Conservation (phyloP, 306 rosid species). For the Ceratonia siliqua region DNA sequence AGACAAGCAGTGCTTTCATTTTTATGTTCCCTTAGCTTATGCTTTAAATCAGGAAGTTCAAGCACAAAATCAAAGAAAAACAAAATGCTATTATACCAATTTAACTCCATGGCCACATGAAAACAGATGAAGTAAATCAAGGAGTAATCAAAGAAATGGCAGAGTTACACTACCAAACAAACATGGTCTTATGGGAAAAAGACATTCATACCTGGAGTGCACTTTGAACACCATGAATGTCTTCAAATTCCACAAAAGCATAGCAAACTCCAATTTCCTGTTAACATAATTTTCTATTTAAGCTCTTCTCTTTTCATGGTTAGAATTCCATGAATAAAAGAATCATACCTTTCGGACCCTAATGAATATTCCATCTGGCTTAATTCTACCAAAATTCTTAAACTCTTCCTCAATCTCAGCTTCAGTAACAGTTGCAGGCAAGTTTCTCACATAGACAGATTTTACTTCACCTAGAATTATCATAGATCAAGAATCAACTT, state of each 20-base stretch:
- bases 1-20: neutral
- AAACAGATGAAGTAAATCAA: constrained; percentile 11
- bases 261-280: constrained; percentile 98
- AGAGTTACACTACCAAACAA: constrained; percentile 4
- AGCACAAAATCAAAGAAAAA: neutral
- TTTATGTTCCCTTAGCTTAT: neutral
- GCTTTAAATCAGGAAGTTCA: neutral
- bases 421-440: constrained; percentile 80
- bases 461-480: constrained; percentile 73
- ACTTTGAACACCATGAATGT: constrained; percentile 73
- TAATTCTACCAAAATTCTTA: constrained; percentile 77
- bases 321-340: constrained; percentile 4
- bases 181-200: neutral
- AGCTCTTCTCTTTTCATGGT: constrained; percentile 24
- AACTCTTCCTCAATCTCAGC: constrained; percentile 79
- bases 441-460: constrained; percentile 90
- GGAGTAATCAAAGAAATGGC: neutral
- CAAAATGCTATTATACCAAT: neutral
- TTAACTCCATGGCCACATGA: neutral
- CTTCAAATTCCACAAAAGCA: constrained; percentile 97
- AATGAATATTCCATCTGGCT: constrained; percentile 79
- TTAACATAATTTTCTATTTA: constrained; percentile 29
- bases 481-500: constrained; percentile 33
- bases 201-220: constrained; percentile 71
- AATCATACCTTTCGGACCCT: constrained; percentile 73